Evolutionary conservation across 805 yeast species (phyloP), one percentile per base, ranked within the genome.

Genomic region (Saccharomycopsis fodiens): DNA sequence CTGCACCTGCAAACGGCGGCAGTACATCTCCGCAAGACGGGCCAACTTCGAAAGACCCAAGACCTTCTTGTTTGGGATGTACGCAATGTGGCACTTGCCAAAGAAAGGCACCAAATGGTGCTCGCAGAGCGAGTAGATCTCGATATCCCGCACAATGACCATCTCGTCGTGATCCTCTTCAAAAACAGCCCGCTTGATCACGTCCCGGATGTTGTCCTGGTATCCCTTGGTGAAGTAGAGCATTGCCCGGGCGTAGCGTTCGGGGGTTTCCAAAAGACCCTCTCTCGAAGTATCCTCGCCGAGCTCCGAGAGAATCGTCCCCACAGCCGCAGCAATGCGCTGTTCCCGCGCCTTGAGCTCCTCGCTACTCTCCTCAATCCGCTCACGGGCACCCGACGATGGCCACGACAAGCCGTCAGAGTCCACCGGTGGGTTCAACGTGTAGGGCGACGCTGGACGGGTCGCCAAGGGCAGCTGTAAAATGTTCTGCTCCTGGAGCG

Each of bases 121-220:
- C 66, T 93, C 99, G 65, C 99, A 93, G 44, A 93, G 70, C 2
- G 96, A 86, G 62, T 81, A 85, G 44, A 93, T 77, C 56, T 87
- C 96, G 47, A 93, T 93, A 63, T 93, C 97, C 59, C 91, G 76
- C 21, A 93, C 98, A 53, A 93, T 89, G 40, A 93, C 97, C 97
- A 93, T 93, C 61, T 93, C 99, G 62, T 93, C 97, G 61, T 93
- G 98, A 61, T 93, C 95, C 62, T 93, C 97, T 62, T 93, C 97
- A 57, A 93, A 93, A 4, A 93, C 95, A 0, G 98, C 98, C 50
- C 89, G 74, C 57, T 93, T 91, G 58, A 93, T 84, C 22, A 88
- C 96, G 41, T 62, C 62, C 52, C 85, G 74, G 50, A 93, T 83
- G 61, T 88, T 89, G 55, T 89, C 95, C 64, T 91, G 96, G 60